A percentile compares a stretch with the other conserved stretches of the same genome.
Evolutionary conservation across 2,329 filamentous ascomycete genomes (phyloP).

Genomic region (Diaporthe citrichinensis): DNA sequence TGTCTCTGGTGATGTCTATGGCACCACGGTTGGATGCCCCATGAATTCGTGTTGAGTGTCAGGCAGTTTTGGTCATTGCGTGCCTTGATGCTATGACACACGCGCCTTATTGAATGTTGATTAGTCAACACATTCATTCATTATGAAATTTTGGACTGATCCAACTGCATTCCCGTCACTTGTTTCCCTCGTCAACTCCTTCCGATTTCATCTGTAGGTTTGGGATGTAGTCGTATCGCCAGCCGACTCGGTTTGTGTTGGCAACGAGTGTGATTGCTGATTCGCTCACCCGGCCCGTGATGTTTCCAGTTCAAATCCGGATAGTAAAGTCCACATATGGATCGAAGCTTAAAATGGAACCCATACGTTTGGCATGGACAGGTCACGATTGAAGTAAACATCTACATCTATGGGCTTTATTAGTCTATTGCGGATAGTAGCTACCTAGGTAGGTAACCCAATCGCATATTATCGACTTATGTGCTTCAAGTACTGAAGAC

Average conservation of each 20-base stretch:
- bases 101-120: not conserved
- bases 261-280: not conserved
- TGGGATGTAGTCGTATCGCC: not conserved
- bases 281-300: not conserved
- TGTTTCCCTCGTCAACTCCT: not conserved
- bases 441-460: not conserved
- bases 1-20: constrained; percentile 22
- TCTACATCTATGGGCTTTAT: not conserved
- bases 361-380: not conserved
- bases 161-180: not conserved
- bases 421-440: not conserved
- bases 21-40: constrained; percentile 12
- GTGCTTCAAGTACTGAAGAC: not conserved
- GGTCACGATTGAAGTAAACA: not conserved
- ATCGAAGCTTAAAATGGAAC: not conserved
- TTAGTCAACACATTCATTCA: not conserved
- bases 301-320: not conserved
- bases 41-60: constrained; percentile 4
- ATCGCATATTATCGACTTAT: not conserved
- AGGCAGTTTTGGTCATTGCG: too few species aligned
- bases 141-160: not conserved
- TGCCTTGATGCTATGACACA: not conserved
- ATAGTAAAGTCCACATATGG: not conserved
- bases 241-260: not conserved
- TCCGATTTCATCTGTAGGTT: not conserved